Base-by-base conservation (phyloP, 2,329 filamentous ascomycete species). In the Verticillium klebahnii region DNA sequence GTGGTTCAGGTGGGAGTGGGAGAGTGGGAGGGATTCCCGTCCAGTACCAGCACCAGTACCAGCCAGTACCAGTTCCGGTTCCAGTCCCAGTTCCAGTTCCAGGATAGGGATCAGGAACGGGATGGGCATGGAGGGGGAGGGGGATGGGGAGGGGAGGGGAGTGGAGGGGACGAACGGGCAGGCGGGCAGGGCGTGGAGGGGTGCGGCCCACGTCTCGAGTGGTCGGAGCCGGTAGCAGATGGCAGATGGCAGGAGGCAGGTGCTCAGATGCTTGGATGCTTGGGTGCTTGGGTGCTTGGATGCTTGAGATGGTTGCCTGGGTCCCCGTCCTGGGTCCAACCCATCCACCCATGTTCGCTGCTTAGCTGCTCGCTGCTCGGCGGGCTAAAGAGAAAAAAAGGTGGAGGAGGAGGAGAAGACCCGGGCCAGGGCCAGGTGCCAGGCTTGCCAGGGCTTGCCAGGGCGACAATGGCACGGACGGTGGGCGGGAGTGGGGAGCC, bases 151-250 rank as follows among this genome's bases (percentile, higher is more conserved):
- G 23, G 23, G 23, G 23, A 37, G 34, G 32, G 32, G 15, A 50
- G 25, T 37, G 37, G n/a, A 58, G 39, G 57, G 55, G 37, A 58
- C 36, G 57, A 37, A 7, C 36, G 56, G 34, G 17, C 55, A 32
- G 31, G 31, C 34, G 32, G 34, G 32, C 23, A 39, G 56, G 25
- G 56, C 37, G 56, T 29, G 57, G 19, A 25, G 57, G 23, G 57
- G 25, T 32, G 31, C 58, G 34, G 34, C 31, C 36, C 36, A 37
- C 54, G 58, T 59, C 58, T 59, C 58, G 58, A 59, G 40, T 54
- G 45, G 58, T 23, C 58, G 58, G 58, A 59, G 32, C 58, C 58
- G 58, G 58, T 59, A 59, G 58, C 58, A 59, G 58, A 59, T 59
- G 58, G 58, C 58, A 59, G 58, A 58, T 58, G 37, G 57, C 36